Percentiles rank a stretch among this genome's conserved stretches.
phyloP scores from a whole-genome alignment of 176 grass and related monocot genomes.

The Cenchrus purpureus region DNA sequence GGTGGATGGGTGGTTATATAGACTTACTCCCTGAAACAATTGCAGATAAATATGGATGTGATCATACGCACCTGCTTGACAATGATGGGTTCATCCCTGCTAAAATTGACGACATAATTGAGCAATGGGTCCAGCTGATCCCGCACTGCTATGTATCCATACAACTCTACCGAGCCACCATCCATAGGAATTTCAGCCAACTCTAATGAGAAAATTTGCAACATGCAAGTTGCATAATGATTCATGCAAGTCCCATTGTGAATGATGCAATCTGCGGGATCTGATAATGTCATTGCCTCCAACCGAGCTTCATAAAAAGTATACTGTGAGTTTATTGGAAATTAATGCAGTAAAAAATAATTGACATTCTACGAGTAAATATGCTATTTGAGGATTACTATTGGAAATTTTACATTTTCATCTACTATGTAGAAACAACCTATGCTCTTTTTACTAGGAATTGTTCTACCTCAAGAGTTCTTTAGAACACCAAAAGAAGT shows the following conservation, averaged over 20 bases:
- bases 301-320: constrained; percentile 30
- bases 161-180: constrained; percentile 17
- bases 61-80: background rate
- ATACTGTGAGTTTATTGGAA: constrained; percentile 6
- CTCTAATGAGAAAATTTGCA: constrained; percentile 33
- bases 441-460: background rate
- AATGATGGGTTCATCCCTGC: constrained; percentile 11
- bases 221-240: background rate
- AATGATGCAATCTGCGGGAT: constrained; percentile 18
- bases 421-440: constrained; percentile 19
- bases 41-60: background rate
- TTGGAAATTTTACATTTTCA: constrained; percentile 27
- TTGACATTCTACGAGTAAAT: constrained; percentile 12
- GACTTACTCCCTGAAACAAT: background rate
- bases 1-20: too few relatives aligned
- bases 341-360: background rate
- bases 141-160: constrained; percentile 31
- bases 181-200: background rate
- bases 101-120: constrained; percentile 31
- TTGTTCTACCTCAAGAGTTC: background rate
- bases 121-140: constrained; percentile 13
- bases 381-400: background rate
- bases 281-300: constrained; percentile 15
- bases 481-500: constrained; percentile 15
- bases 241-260: background rate